A percentile compares a stretch with the other conserved stretches of the same genome.
Conservation (phyloP, 305 asterid species). For the Fraxinus xanthoxyloides region DNA sequence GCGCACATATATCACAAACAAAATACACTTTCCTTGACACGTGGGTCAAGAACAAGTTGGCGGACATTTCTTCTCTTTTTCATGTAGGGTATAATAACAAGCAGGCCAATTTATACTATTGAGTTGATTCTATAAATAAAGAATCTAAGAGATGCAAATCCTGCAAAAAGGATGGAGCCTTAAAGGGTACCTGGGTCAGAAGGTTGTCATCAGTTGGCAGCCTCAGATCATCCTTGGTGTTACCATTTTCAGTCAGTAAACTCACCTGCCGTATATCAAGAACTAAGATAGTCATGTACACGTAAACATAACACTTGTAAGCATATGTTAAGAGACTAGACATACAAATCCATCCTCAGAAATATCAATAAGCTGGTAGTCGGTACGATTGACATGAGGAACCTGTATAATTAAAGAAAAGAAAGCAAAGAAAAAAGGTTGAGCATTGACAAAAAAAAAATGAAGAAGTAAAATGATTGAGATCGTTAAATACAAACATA, state of each 20-base stretch:
- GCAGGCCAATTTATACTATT: neutral
- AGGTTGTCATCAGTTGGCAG: slow-evolving; percentile 73
- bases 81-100: neutral
- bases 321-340: neutral
- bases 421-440: neutral
- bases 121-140: neutral
- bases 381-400: slow-evolving; percentile 76
- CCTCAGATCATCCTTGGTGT: slow-evolving; percentile 78
- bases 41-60: neutral
- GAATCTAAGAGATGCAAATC: neutral
- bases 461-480: neutral
- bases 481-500: slow-evolving; percentile 14
- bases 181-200: slow-evolving; percentile 48
- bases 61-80: neutral
- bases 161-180: neutral
- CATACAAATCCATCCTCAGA: slow-evolving; percentile 84
- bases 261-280: slow-evolving; percentile 48
- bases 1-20: neutral
- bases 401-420: slow-evolving; percentile 41
- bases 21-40: neutral
- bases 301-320: neutral
- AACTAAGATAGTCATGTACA: neutral
- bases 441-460: neutral
- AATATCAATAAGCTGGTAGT: slow-evolving; percentile 79
- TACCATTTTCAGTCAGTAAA: slow-evolving; percentile 70